Percentiles rank a stretch among this genome's conserved stretches.
Conservation (phyloP, 164 flowering plant genomes). For the Vitis rotundifolia region DNA sequence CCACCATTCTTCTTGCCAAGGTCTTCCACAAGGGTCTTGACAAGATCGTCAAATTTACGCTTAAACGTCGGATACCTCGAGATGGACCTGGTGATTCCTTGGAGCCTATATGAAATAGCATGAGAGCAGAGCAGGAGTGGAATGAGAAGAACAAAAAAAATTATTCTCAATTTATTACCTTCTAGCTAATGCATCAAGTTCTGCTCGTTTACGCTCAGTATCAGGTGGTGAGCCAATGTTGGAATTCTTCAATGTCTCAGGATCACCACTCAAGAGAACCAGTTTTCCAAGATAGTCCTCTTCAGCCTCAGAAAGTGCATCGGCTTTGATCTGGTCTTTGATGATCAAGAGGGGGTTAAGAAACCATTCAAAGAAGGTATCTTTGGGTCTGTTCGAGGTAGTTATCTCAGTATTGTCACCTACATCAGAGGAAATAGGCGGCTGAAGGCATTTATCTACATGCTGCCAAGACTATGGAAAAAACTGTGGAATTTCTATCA, state of each 20-base stretch:
- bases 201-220: slow-evolving; percentile 64
- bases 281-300: slow-evolving; percentile 68
- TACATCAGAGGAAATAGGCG: slow-evolving; percentile 16
- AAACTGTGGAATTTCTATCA: too few relatives aligned
- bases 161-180: slow-evolving; percentile 41
- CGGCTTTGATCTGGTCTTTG: slow-evolving; percentile 86
- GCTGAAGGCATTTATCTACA: neutral
- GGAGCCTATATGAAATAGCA: slow-evolving; percentile 52
- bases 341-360: slow-evolving; percentile 76
- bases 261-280: slow-evolving; percentile 59
- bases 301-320: slow-evolving; percentile 63
- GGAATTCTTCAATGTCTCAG: slow-evolving; percentile 53
- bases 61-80: slow-evolving; percentile 82
- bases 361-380: slow-evolving; percentile 78
- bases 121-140: neutral
- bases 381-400: slow-evolving; percentile 69
- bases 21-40: slow-evolving; percentile 44
- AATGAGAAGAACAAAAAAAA: neutral
- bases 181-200: slow-evolving; percentile 81
- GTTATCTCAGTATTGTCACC: slow-evolving; percentile 79
- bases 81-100: slow-evolving; percentile 74
- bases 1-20: slow-evolving; percentile 47
- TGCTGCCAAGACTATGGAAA: neutral
- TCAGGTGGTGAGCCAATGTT: slow-evolving; percentile 47
- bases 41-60: slow-evolving; percentile 55